phyloP scores from a whole-genome alignment of 257 asterid species.

The Cruciata laevipes region DNA sequence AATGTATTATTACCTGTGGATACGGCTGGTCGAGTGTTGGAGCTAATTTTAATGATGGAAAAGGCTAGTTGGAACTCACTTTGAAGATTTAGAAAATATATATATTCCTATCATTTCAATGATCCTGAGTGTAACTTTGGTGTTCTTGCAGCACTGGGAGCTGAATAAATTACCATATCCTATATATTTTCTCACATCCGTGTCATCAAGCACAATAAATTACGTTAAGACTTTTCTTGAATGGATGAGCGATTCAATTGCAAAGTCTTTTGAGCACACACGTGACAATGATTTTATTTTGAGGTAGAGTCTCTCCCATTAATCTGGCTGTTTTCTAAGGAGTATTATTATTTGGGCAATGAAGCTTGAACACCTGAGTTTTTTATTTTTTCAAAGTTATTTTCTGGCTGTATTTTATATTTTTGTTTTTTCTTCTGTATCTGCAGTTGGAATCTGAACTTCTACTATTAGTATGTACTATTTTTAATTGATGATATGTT shows the following conservation, averaged over 20 bases:
- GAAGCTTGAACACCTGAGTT: neutral
- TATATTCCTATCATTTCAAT: slow-evolving; percentile 11
- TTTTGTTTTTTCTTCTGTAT: neutral
- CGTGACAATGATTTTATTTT: slow-evolving; percentile 88
- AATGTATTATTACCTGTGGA: slow-evolving; percentile 88
- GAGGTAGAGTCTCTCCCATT: slow-evolving; percentile 48
- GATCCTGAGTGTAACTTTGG: slow-evolving; percentile 15
- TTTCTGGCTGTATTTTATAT: neutral
- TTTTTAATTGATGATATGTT: neutral
- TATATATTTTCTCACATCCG: slow-evolving; percentile 75
- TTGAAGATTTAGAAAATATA: slow-evolving; percentile 4
- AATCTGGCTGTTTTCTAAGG: neutral
- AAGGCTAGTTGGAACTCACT: slow-evolving; percentile 43
- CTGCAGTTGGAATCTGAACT: neutral
- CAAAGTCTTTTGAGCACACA: slow-evolving; percentile 89
- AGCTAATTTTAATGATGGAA: slow-evolving; percentile 77
- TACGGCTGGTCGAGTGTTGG: slow-evolving; percentile 96
- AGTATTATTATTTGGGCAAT: neutral
- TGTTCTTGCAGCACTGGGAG: slow-evolving; percentile 81
- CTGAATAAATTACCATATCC: slow-evolving; percentile 64
- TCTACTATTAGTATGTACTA: neutral
- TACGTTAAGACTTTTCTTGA: slow-evolving; percentile 93
- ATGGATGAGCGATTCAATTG: slow-evolving; percentile 97
- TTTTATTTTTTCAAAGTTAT: neutral
- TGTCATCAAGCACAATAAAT: slow-evolving; percentile 88